phyloP scores from a whole-genome alignment of 768 basidiomycete genomes.

The Multifurca ochricompacta region DNA sequence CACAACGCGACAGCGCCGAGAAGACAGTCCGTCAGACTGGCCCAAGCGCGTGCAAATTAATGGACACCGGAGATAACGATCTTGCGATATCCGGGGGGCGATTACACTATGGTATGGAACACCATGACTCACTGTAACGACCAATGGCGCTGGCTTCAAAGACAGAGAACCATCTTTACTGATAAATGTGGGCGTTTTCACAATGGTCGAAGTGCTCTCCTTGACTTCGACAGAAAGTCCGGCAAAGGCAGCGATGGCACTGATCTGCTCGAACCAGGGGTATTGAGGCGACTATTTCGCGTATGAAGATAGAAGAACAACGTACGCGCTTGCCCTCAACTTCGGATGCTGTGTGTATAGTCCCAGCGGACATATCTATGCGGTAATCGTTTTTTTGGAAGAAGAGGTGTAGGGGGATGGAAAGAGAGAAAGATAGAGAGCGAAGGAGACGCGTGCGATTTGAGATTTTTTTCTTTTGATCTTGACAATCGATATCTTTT shows the following conservation, averaged over 20 bases:
- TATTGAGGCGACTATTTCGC: background rate
- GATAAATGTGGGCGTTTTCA: conserved; percentile 83
- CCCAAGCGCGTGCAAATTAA: background rate
- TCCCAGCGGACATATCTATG: conserved; percentile 51
- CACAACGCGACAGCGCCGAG: background rate
- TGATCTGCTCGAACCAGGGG: conserved; percentile 30
- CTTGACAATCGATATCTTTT: conserved; percentile 7
- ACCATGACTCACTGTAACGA: conserved; percentile 67
- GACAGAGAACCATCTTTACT: conserved; percentile 66
- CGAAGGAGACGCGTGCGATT: conserved; percentile 18
- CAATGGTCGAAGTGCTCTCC: conserved; percentile 48
- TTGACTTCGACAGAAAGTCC: conserved; percentile 51
- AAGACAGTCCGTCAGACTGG: background rate
- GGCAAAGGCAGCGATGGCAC: conserved; percentile 50
- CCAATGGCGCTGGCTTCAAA: conserved; percentile 78
- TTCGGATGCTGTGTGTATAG: conserved; percentile 46
- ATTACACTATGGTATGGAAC: background rate
- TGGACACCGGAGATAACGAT: background rate
- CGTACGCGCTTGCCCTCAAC: conserved; percentile 43
- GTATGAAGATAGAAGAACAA: conserved; percentile 10
- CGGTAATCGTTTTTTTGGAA: background rate
- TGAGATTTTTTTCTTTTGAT: conserved; percentile 8
- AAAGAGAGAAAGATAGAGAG: conserved; percentile 23
- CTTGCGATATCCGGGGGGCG: background rate
- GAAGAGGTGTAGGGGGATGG: conserved; percentile 16